Evolutionary conservation across 495 filamentous ascomycete species (phyloP).

Genomic region (Aspergillus bridgeri): DNA sequence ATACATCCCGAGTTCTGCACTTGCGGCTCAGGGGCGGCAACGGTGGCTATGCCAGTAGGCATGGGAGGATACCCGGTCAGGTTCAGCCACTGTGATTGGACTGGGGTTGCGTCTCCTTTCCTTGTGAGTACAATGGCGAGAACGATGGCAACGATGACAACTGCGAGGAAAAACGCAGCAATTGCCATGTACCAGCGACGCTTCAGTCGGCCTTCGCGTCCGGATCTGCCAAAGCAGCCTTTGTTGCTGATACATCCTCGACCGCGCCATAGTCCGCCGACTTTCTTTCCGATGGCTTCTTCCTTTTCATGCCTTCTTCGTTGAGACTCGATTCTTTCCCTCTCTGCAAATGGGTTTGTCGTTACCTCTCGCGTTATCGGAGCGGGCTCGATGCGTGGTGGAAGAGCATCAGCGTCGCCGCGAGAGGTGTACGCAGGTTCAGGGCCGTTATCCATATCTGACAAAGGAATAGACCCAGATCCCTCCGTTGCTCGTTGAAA

Average conservation of each 20-base stretch:
- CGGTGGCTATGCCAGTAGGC: slow-evolving; percentile 73
- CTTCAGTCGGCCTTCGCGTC: slow-evolving; percentile 60
- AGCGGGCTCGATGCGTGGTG: slow-evolving; percentile 23
- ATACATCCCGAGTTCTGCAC: slow-evolving; percentile 62
- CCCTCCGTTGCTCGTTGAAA: slow-evolving; percentile 40
- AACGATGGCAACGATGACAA: slow-evolving; percentile 57
- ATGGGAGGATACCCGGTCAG: slow-evolving; percentile 83
- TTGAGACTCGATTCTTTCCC: slow-evolving; percentile 47
- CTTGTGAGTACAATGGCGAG: slow-evolving; percentile 59
- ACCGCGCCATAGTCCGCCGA: slow-evolving; percentile 58
- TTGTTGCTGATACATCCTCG: slow-evolving; percentile 55
- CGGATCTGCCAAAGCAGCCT: slow-evolving; percentile 59
- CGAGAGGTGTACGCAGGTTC: slow-evolving; percentile 31
- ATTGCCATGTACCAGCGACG: slow-evolving; percentile 59
- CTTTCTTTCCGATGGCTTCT: slow-evolving; percentile 52
- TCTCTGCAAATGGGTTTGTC: slow-evolving; percentile 28
- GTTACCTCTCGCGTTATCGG: slow-evolving; percentile 21
- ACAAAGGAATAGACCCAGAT: slow-evolving; percentile 44
- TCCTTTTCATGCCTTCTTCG: slow-evolving; percentile 61
- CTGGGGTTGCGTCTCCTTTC: slow-evolving; percentile 37
- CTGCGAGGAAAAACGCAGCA: slow-evolving; percentile 47
- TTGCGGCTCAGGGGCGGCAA: slow-evolving; percentile 61
- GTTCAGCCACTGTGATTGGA: slow-evolving; percentile 69
- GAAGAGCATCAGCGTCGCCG: slow-evolving; percentile 18
- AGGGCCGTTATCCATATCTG: slow-evolving; percentile 37